These are phyloP conservation scores for Kwoniella shandongensis DNA, from an alignment of 768 basidiomycete species.

Conservation along the genomic window DNA sequence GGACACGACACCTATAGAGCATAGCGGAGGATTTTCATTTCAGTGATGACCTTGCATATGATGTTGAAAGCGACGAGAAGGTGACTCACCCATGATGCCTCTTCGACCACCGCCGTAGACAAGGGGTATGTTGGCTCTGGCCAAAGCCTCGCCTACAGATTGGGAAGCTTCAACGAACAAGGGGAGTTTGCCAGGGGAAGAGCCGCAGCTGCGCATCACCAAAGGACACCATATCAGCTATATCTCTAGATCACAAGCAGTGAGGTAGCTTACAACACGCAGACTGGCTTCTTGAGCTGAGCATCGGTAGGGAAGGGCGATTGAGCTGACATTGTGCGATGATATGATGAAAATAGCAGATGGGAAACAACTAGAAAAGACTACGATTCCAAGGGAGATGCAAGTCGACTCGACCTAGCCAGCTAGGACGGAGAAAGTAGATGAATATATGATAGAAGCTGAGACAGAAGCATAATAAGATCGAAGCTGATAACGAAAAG, in stretches of 20 bases:
- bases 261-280: conserved; percentile 46
- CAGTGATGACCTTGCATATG: too few relatives aligned
- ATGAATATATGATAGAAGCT: too few relatives aligned
- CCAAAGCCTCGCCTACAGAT: conserved; percentile 77
- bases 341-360: too few relatives aligned
- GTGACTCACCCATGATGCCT: conserved; percentile 80
- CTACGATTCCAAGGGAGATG: too few relatives aligned
- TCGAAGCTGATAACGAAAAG: too few relatives aligned
- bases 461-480: too few relatives aligned
- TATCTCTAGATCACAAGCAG: neutral
- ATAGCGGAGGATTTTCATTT: neutral
- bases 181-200: conserved; percentile 64
- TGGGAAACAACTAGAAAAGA: too few relatives aligned
- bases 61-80: too few relatives aligned
- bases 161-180: conserved; percentile 68
- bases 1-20: conserved; percentile 55
- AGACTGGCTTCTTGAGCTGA: conserved; percentile 39
- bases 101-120: conserved; percentile 83
- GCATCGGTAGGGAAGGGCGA: conserved; percentile 31
- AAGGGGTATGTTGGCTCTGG: conserved; percentile 62
- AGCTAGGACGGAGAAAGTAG: too few relatives aligned
- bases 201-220: conserved; percentile 61
- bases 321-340: conserved; percentile 1
- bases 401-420: too few relatives aligned
- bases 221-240: neutral